phyloP scores from a whole-genome alignment of 1,284 basidiomycete species.

The Ceratobasidium sp. region DNA sequence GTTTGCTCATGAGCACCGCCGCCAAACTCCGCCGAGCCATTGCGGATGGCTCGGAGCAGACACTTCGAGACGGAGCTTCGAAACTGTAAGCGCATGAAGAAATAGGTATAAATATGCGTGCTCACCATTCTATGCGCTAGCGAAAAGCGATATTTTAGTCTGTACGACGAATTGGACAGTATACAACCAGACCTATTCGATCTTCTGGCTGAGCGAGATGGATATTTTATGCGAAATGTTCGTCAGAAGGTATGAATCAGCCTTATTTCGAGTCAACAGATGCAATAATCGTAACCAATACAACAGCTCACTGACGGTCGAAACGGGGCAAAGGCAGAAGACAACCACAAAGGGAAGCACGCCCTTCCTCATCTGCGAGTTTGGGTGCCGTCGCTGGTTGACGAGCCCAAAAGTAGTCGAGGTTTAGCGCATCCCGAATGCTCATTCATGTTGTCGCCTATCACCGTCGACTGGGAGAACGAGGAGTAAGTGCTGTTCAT shows the following conservation, averaged over 20 bases:
- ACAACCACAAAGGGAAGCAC: conserved; percentile 27
- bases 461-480: conserved; percentile 5
- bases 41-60: conserved; percentile 4
- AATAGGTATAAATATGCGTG: too few species aligned
- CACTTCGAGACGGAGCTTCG: neutral
- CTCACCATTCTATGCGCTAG: neutral
- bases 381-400: neutral
- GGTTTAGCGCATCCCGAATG: conserved; percentile 12
- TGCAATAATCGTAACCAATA: neutral
- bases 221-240: neutral
- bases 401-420: conserved; percentile 6
- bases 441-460: neutral
- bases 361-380: neutral
- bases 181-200: conserved; percentile 1
- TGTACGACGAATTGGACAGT: neutral
- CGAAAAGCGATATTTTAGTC: neutral
- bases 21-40: neutral
- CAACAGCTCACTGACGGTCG: conserved; percentile 3
- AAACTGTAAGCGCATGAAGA: neutral
- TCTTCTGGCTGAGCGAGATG: neutral
- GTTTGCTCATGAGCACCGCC: neutral
- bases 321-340: conserved; percentile 21
- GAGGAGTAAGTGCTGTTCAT: conserved; percentile 1
- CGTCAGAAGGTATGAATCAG: neutral
- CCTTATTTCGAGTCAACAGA: neutral